phyloP scores from a whole-genome alignment of 768 basidiomycete genomes.

The Boletus insuetus region DNA sequence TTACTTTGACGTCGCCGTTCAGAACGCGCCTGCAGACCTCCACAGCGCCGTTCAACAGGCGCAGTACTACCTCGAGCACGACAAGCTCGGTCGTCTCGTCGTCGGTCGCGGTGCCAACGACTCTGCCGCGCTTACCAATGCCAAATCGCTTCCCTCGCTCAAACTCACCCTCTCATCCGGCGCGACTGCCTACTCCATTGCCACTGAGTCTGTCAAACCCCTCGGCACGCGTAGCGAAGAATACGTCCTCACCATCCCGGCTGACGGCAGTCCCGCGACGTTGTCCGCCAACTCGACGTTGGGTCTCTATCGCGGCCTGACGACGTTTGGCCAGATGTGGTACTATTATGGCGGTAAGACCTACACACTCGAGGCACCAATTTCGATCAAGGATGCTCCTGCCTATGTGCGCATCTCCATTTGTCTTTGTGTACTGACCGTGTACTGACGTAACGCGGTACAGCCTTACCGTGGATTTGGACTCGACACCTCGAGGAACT shows the following conservation, averaged over 20 bases:
- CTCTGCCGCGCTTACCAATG: constrained; percentile 23
- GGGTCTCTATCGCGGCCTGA: constrained; percentile 52
- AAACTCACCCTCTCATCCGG: constrained; percentile 23
- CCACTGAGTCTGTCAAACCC: constrained; percentile 34
- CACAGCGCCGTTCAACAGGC: constrained; percentile 33
- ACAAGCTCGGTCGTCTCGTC: constrained; percentile 40
- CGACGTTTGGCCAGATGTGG: constrained; percentile 56
- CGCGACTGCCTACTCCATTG: constrained; percentile 27
- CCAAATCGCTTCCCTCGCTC: constrained; percentile 26
- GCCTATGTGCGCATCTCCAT: constrained; percentile 36
- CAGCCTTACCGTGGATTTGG: constrained; percentile 40
- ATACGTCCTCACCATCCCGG: constrained; percentile 42
- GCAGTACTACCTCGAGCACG: constrained; percentile 30
- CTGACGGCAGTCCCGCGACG: constrained; percentile 33
- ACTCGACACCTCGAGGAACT: constrained; percentile 48
- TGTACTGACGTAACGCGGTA: not conserved
- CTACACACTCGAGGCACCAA: constrained; percentile 41
- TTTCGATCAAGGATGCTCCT: constrained; percentile 44
- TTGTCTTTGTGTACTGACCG: not conserved
- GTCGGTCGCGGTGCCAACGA: constrained; percentile 39
- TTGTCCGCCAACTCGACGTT: constrained; percentile 46
- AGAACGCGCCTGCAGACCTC: constrained; percentile 33
- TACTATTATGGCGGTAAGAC: constrained; percentile 35
- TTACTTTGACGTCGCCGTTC: constrained; percentile 24
- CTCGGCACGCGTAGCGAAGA: constrained; percentile 41